These are phyloP conservation scores for Chlamydomonas sphaeroides DNA, from an alignment of 139 green algal genomes.

Conservation along the genomic window DNA sequence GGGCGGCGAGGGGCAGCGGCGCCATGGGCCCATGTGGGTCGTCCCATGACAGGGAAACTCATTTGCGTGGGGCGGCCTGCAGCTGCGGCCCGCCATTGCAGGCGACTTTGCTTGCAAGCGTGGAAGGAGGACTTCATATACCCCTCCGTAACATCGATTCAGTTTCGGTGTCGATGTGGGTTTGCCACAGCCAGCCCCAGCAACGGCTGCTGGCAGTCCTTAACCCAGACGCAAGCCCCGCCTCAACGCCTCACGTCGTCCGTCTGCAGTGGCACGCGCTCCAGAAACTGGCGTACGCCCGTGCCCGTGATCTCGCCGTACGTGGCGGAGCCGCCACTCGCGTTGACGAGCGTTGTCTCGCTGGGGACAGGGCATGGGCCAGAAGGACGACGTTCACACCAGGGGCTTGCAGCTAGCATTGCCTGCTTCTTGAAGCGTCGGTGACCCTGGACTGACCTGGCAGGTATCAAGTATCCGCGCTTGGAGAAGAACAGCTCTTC, in stretches of 20 bases:
- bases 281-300: constrained; percentile 30
- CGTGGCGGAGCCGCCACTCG: constrained; percentile 42
- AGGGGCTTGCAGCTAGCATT: neutral
- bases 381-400: neutral
- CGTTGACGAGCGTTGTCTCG: constrained; percentile 45
- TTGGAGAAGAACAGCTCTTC: constrained; percentile 39
- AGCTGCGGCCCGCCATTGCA: too few species aligned
- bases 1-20: too few species aligned
- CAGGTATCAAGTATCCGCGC: constrained; percentile 30
- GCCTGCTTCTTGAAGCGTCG: neutral
- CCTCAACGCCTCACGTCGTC: constrained; percentile 34
- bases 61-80: too few species aligned
- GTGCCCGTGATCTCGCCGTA: constrained; percentile 55
- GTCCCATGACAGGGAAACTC: too few species aligned
- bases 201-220: neutral
- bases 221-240: neutral
- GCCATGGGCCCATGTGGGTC: too few species aligned
- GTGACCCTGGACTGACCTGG: neutral
- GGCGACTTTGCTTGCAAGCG: too few species aligned
- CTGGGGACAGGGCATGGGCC: neutral
- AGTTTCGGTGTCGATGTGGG: neutral
- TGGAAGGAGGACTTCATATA: too few species aligned
- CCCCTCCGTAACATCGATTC: too few species aligned
- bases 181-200: neutral
- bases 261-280: neutral